A percentile compares a stretch with the other conserved stretches of the same genome.
These are phyloP conservation scores for Myrica gale DNA, from an alignment of 306 rosid species.

Conservation along the genomic window DNA sequence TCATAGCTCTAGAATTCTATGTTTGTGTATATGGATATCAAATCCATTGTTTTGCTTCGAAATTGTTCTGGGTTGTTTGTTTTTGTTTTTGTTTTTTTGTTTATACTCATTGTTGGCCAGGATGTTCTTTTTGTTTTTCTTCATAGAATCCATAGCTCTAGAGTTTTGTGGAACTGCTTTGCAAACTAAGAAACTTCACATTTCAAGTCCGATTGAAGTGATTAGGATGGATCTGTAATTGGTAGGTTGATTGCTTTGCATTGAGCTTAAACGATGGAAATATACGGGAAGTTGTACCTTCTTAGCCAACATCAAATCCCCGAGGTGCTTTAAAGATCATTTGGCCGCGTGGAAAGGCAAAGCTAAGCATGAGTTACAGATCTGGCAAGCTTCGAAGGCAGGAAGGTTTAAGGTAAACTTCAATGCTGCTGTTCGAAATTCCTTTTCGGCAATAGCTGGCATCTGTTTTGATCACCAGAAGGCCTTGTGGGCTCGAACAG, in stretches of 20 bases:
- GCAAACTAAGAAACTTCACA: neutral
- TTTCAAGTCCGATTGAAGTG: neutral
- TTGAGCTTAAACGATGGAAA: neutral
- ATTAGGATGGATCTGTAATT: neutral
- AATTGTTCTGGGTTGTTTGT: neutral
- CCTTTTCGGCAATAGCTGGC: too few relatives aligned
- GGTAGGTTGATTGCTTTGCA: neutral
- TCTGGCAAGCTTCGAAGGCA: too few relatives aligned
- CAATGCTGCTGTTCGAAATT: too few relatives aligned
- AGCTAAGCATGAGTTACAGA: too few relatives aligned
- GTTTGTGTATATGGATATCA: neutral
- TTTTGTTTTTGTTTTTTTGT: neutral
- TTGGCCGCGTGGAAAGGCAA: too few relatives aligned
- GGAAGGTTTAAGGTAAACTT: too few relatives aligned
- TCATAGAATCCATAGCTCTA: neutral
- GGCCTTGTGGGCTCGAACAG: too few relatives aligned
- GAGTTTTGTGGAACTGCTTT: neutral
- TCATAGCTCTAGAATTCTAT: neutral
- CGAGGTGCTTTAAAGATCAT: too few relatives aligned
- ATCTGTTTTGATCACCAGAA: too few relatives aligned
- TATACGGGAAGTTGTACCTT: neutral
- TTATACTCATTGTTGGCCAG: neutral
- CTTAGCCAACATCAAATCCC: too few relatives aligned
- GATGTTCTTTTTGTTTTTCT: too few relatives aligned
- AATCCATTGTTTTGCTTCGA: neutral